phyloP scores from a whole-genome alignment of 2,329 filamentous ascomycete species.

The Thelonectria olida region DNA sequence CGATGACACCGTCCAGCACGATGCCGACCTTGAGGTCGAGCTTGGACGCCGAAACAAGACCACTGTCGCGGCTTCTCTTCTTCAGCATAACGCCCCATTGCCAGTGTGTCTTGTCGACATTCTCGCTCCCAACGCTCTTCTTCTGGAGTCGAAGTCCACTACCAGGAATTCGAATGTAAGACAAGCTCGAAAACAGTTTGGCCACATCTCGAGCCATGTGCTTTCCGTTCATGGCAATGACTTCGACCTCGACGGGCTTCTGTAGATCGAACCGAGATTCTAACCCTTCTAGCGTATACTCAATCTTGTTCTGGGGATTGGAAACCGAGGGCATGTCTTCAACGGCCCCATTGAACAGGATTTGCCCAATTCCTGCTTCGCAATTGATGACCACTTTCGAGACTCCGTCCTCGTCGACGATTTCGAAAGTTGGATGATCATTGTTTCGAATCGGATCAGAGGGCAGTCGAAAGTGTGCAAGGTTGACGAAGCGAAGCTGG shows the following conservation, averaged over 20 bases:
- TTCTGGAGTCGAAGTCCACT: slow-evolving; percentile 50
- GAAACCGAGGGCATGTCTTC: not conserved
- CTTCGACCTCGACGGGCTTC: slow-evolving; percentile 43
- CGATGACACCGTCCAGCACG: slow-evolving; percentile 54
- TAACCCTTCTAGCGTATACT: not conserved
- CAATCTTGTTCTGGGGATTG: not conserved
- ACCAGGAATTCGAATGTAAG: slow-evolving; percentile 50
- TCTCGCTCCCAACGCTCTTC: slow-evolving; percentile 41
- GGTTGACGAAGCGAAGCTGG: slow-evolving; percentile 71
- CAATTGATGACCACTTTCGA: not conserved
- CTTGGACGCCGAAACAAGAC: slow-evolving; percentile 47
- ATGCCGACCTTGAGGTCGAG: slow-evolving; percentile 57
- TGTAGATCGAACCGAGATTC: not conserved
- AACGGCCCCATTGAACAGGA: not conserved
- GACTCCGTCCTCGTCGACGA: not conserved
- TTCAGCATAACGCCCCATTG: slow-evolving; percentile 46
- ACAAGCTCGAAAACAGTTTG: slow-evolving; percentile 41
- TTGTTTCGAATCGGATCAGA: slow-evolving; percentile 56
- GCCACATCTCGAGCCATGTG: slow-evolving; percentile 45
- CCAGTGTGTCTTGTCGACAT: slow-evolving; percentile 29
- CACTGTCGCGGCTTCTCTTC: slow-evolving; percentile 40
- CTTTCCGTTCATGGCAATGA: slow-evolving; percentile 53
- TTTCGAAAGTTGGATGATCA: slow-evolving; percentile 19
- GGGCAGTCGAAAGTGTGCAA: slow-evolving; percentile 74
- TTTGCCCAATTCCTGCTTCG: slow-evolving; percentile 9